Conservation (phyloP, 202 grass and related monocot species). For the Brachypodium distachyon region DNA sequence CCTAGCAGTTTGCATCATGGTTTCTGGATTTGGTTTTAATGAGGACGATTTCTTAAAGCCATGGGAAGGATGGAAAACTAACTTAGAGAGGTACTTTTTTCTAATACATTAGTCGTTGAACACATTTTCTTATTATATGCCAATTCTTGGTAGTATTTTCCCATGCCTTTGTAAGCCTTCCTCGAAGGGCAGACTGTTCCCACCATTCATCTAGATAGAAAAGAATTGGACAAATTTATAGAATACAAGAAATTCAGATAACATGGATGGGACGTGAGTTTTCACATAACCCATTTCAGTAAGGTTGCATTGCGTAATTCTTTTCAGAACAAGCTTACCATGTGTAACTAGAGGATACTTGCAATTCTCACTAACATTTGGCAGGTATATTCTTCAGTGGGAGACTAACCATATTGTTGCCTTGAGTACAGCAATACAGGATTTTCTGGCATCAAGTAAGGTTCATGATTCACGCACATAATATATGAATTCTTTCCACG, state of each 20-base stretch:
- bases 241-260: not conserved
- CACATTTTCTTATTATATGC: not conserved
- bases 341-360: not conserved
- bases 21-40: constrained; percentile 78
- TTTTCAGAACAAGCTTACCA: not conserved
- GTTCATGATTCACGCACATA: constrained; percentile 2
- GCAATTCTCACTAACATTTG: constrained; percentile 15
- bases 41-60: constrained; percentile 73
- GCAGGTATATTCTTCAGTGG: constrained; percentile 88
- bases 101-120: not conserved
- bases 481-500: not conserved
- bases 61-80: constrained; percentile 86
- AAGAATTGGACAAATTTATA: no score
- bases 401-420: constrained; percentile 81
- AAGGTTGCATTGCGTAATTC: not conserved
- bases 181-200: no score
- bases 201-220: no score
- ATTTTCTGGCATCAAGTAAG: constrained; percentile 94
- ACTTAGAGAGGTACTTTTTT: constrained; percentile 72
- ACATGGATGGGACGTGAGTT: not conserved
- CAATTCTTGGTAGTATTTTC: not conserved
- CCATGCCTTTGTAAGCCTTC: no score
- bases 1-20: constrained; percentile 72
- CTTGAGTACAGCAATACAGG: constrained; percentile 79
- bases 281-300: not conserved